phyloP scores from a whole-genome alignment of 768 basidiomycete genomes.

The Tulasnella sp. region DNA sequence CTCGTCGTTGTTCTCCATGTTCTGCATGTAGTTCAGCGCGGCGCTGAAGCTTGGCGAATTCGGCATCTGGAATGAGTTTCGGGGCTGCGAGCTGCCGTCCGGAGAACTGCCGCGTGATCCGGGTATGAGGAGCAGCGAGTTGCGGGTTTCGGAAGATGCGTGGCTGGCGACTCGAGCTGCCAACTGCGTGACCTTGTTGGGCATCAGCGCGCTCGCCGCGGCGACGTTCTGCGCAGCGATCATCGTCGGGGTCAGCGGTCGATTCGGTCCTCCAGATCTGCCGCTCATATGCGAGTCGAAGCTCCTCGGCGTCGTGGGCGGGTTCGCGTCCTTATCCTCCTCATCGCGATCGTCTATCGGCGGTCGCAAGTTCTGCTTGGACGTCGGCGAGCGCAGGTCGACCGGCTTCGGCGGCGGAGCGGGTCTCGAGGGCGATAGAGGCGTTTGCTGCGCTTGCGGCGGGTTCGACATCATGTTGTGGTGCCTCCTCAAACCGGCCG shows the following conservation, averaged over 20 bases:
- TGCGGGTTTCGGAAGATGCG: background rate
- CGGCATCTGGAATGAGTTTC: conserved; percentile 33
- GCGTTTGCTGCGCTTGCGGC: background rate
- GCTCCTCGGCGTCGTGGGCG: background rate
- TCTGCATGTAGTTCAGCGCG: conserved; percentile 28
- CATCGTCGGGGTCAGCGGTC: conserved; percentile 18
- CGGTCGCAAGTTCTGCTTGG: background rate
- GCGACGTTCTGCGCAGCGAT: conserved; percentile 27
- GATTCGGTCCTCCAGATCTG: background rate
- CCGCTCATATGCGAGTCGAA: background rate
- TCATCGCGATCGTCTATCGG: background rate
- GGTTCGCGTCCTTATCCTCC: background rate
- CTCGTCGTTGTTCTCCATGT: background rate
- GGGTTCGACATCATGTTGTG: conserved; percentile 14
- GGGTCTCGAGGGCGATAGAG: conserved; percentile 10
- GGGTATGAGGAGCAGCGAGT: background rate
- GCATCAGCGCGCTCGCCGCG: background rate
- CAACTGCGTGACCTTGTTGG: conserved; percentile 19
- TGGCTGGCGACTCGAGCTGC: background rate
- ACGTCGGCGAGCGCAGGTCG: conserved; percentile 15
- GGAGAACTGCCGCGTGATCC: background rate
- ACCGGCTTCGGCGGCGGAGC: conserved; percentile 26
- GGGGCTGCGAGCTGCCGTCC: background rate
- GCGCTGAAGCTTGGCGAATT: conserved; percentile 31
- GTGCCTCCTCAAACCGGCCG: conserved; percentile 17